A percentile compares a stretch with the other conserved stretches of the same genome.
Conservation (phyloP, 2,329 filamentous ascomycete genomes). For the Penicillium sp. region DNA sequence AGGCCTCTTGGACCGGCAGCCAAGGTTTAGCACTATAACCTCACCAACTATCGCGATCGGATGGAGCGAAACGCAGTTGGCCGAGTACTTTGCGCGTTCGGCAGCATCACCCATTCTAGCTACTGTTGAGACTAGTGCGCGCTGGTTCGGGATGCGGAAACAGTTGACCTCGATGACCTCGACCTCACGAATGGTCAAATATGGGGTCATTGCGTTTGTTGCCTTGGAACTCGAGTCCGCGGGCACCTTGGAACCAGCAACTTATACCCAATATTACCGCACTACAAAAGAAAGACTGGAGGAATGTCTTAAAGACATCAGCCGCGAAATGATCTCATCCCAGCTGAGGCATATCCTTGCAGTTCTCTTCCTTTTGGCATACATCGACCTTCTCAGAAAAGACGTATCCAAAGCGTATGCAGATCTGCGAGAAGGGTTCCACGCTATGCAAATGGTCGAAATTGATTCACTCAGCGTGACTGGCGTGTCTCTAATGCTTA, state of each 20-base stretch:
- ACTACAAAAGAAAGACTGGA: conserved; percentile 7
- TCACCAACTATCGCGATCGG: conserved; percentile 4
- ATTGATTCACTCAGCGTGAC: too few species aligned
- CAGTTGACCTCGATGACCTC: conserved; percentile 11
- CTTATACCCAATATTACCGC: conserved; percentile 10
- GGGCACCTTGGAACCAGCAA: too few species aligned
- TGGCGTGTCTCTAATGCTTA: too few species aligned
- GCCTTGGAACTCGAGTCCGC: too few species aligned
- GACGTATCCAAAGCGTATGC: too few species aligned
- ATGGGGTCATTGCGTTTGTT: too few species aligned
- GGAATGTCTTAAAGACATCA: conserved; percentile 6
- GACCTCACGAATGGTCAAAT: conserved; percentile 13
- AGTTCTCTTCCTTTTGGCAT: conserved; percentile 11
- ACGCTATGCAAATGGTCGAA: too few species aligned
- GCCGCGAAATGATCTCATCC: not conserved
- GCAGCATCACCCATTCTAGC: conserved; percentile 13
- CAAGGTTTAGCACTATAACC: not conserved
- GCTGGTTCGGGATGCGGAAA: conserved; percentile 15
- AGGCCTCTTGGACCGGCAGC: not conserved
- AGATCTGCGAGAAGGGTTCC: too few species aligned
- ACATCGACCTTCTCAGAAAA: too few species aligned
- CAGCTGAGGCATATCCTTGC: conserved; percentile 12
- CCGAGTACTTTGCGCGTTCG: conserved; percentile 14
- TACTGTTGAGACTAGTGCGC: conserved; percentile 11
- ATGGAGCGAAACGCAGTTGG: conserved; percentile 10